phyloP scores from a whole-genome alignment of 176 grass and related monocot genomes.

The Musa itinerans region DNA sequence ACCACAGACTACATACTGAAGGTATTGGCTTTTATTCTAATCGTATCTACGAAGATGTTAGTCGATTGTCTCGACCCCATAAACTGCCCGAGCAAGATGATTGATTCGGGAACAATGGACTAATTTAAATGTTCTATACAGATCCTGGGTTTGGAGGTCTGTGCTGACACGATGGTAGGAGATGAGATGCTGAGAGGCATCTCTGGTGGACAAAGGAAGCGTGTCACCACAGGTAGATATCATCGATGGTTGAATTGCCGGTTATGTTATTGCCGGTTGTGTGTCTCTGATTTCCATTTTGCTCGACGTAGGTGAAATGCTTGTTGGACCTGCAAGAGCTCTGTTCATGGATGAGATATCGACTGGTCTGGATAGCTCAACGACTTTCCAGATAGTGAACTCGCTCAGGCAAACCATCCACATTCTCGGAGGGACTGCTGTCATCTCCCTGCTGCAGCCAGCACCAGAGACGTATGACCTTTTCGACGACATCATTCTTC shows the following conservation, averaged over 20 bases:
- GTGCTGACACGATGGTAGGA: conserved; percentile 71
- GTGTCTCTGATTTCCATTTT: not conserved
- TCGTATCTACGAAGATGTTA: not conserved
- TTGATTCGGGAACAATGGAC: not conserved
- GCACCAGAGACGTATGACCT: conserved; percentile 75
- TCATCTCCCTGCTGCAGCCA: conserved; percentile 71
- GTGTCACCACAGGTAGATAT: conserved; percentile 78
- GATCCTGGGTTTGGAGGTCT: conserved; percentile 70
- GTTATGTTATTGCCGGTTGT: not conserved
- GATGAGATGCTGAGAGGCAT: conserved; percentile 75
- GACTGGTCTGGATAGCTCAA: conserved; percentile 79
- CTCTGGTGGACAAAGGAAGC: conserved; percentile 79
- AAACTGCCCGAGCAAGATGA: not conserved
- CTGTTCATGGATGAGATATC: conserved; percentile 96
- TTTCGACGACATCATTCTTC: conserved; percentile 83
- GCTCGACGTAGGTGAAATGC: conserved; percentile 53
- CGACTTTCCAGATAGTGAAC: conserved; percentile 74
- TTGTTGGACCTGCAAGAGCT: conserved; percentile 64
- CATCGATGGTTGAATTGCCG: not conserved
- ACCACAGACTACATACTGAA: conserved; percentile 77
- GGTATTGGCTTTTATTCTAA: conserved; percentile 21
- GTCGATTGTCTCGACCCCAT: no score
- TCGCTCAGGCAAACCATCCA: conserved; percentile 55
- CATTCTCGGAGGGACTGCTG: conserved; percentile 49
- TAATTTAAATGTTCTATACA: conserved; percentile 13